A percentile compares a stretch with the other conserved stretches of the same genome.
Conservation (phyloP, 2,329 filamentous ascomycete species). For the Emydomyces testavorans region DNA sequence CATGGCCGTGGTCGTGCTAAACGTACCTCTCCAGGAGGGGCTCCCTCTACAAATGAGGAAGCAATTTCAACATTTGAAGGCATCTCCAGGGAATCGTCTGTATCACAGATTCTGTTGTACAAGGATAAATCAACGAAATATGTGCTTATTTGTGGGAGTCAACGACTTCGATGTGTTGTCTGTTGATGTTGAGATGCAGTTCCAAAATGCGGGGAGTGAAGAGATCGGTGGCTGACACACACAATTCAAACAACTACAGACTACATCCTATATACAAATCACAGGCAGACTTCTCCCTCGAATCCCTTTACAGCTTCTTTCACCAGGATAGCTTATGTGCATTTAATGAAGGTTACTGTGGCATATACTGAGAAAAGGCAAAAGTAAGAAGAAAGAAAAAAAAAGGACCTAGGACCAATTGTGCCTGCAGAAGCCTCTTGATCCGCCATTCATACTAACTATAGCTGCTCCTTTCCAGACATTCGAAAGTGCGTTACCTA, state of each 20-base stretch:
- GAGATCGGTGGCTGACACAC: no score
- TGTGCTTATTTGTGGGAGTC: no score
- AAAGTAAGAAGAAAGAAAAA: background rate
- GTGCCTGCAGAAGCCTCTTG: no score
- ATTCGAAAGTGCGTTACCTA: no score
- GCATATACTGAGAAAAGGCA: background rate
- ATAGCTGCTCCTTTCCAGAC: background rate
- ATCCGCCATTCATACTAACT: no score
- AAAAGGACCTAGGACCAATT: no score
- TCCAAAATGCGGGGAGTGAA: background rate
- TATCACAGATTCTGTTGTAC: background rate
- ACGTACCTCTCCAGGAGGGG: constrained; percentile 85
- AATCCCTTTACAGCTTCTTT: background rate
- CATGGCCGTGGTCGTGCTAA: no score
- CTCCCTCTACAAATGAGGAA: constrained; percentile 82
- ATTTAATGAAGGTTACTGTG: background rate
- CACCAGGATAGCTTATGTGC: background rate
- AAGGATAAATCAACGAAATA: no score
- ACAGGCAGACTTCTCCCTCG: background rate
- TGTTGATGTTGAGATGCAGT: background rate
- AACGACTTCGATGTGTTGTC: background rate
- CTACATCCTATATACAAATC: background rate
- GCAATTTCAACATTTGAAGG: constrained; percentile 47
- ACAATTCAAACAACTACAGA: no score
- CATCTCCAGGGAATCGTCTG: constrained; percentile 31